Evolutionary conservation across 2,329 filamentous ascomycete genomes (phyloP).

Genomic region (Alternaria arborescens): DNA sequence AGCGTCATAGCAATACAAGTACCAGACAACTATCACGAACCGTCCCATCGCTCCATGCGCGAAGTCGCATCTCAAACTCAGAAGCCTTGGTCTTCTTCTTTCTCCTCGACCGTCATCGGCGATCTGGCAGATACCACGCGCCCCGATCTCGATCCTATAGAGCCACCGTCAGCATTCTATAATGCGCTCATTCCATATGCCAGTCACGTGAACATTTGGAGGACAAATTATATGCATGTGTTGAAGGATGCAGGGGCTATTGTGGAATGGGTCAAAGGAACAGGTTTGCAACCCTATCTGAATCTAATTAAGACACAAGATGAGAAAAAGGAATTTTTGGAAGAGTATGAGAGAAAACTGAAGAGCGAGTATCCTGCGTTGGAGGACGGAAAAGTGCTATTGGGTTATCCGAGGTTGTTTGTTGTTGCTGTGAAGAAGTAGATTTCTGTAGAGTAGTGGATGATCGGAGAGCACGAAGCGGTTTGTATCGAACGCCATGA

Average conservation of each 20-base stretch:
- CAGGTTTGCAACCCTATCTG: slow-evolving; percentile 64
- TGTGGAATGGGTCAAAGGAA: slow-evolving; percentile 68
- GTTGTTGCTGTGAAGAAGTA: slow-evolving; percentile 54
- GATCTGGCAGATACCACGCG: slow-evolving; percentile 13
- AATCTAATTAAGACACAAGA: slow-evolving; percentile 56
- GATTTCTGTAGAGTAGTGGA: neutral
- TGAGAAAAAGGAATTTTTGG: slow-evolving; percentile 54
- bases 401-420: slow-evolving; percentile 66
- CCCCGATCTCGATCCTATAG: slow-evolving; percentile 59
- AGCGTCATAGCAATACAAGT: slow-evolving; percentile 65
- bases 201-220: slow-evolving; percentile 61
- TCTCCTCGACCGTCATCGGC: slow-evolving; percentile 34
- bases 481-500: neutral
- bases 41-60: slow-evolving; percentile 62
- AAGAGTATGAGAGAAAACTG: slow-evolving; percentile 58
- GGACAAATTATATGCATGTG: slow-evolving; percentile 63
- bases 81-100: slow-evolving; percentile 51
- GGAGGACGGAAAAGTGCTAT: slow-evolving; percentile 62
- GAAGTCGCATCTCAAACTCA: slow-evolving; percentile 45
- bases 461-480: neutral
- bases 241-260: slow-evolving; percentile 60
- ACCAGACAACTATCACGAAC: slow-evolving; percentile 61
- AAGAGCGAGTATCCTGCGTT: slow-evolving; percentile 55
- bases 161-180: slow-evolving; percentile 59
- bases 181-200: slow-evolving; percentile 56